These are phyloP conservation scores for Helianthus tuberosus DNA, from an alignment of 129 eudicot species.

Conservation along the genomic window DNA sequence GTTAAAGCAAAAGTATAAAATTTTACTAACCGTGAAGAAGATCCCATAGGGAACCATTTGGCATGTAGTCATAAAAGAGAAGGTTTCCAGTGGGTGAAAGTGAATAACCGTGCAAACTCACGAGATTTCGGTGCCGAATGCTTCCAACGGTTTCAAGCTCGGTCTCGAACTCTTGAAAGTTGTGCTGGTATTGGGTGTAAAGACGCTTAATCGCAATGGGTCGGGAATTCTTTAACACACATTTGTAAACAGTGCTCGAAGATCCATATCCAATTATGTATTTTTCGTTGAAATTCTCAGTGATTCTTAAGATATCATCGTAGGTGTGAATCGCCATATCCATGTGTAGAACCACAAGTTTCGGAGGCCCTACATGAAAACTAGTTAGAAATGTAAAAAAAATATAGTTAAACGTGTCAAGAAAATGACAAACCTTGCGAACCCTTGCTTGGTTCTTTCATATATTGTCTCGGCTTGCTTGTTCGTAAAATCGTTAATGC, in stretches of 20 bases:
- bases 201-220: constrained; percentile 89
- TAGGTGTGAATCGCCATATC: constrained; percentile 86
- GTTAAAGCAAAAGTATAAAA: not conserved
- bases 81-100: constrained; percentile 78
- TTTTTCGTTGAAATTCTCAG: constrained; percentile 76
- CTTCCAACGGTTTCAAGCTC: constrained; percentile 82
- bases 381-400: not conserved
- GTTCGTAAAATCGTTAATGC: constrained; percentile 57
- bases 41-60: constrained; percentile 94
- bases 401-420: not conserved
- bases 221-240: constrained; percentile 72
- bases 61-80: constrained; percentile 91
- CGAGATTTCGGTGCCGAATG: constrained; percentile 82
- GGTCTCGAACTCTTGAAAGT: constrained; percentile 72
- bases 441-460: constrained; percentile 45
- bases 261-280: constrained; percentile 88
- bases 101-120: constrained; percentile 85
- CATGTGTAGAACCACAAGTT: constrained; percentile 82
- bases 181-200: constrained; percentile 63
- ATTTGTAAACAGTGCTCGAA: constrained; percentile 92
- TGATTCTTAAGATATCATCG: constrained; percentile 79
- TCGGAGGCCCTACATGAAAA: constrained; percentile 55
- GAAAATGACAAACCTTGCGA: constrained; percentile 46
- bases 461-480: constrained; percentile 42
- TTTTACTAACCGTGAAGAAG: constrained; percentile 79